Evolutionary conservation across 371 early-diverging fungal genomes (phyloP).

Genomic region (Mucor mucedo): DNA sequence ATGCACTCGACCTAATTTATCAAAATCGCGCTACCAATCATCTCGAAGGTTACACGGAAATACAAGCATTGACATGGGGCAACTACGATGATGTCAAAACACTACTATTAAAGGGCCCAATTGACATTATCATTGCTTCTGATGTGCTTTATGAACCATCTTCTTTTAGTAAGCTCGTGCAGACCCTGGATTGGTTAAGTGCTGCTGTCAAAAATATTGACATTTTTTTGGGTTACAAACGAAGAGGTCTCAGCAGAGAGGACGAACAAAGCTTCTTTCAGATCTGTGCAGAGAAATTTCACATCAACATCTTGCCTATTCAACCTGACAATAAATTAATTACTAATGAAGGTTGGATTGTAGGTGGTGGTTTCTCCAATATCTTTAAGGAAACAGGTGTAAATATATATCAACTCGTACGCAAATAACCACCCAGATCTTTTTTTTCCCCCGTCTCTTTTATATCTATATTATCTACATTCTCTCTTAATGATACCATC

Average conservation of each 20-base stretch:
- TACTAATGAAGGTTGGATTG: conserved; percentile 7
- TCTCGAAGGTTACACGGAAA: conserved; percentile 8
- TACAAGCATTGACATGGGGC: conserved; percentile 43
- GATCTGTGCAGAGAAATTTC: conserved; percentile 25
- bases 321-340: not conserved
- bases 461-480: not conserved
- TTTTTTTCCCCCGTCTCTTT: not conserved
- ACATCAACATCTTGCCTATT: conserved; percentile 2
- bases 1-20: conserved; percentile 47
- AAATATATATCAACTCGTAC: conserved; percentile 18
- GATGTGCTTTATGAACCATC: conserved; percentile 61
- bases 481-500: not conserved
- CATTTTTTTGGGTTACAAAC: conserved; percentile 54
- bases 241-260: conserved; percentile 29
- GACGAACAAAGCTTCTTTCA: conserved; percentile 46
- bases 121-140: conserved; percentile 60
- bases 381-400: conserved; percentile 23
- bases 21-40: conserved; percentile 38
- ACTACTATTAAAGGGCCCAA: conserved; percentile 4
- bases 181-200: conserved; percentile 48
- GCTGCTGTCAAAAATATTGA: conserved; percentile 21
- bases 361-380: not conserved
- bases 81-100: conserved; percentile 14
- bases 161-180: conserved; percentile 42
- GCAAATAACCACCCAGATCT: conserved; percentile 4